Evolutionary conservation across 495 filamentous ascomycete species (phyloP).

Genomic region (Talaromyces stipitatus): DNA sequence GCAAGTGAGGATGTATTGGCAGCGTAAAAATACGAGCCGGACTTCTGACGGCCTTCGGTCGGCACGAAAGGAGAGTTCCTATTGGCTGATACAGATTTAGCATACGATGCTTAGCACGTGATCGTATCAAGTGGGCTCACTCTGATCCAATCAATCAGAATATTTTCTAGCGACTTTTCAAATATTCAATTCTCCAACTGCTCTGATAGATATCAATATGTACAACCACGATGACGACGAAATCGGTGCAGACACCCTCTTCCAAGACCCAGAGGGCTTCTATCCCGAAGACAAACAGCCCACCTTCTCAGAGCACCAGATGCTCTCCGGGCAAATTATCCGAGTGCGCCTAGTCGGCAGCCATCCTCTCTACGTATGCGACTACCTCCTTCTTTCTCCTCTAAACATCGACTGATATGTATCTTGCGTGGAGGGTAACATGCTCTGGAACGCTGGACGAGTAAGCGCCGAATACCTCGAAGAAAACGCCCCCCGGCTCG

Average conservation of each 20-base stretch:
- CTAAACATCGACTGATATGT: constrained; percentile 3
- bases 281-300: constrained; percentile 63
- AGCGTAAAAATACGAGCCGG: background rate
- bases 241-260: constrained; percentile 45
- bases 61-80: background rate
- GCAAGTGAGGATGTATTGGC: background rate
- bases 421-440: constrained; percentile 53
- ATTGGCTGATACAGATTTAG: too few species aligned
- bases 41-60: background rate
- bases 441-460: constrained; percentile 83
- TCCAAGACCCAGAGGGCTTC: constrained; percentile 72
- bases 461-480: constrained; percentile 73
- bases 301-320: constrained; percentile 59
- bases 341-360: constrained; percentile 78
- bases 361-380: constrained; percentile 76
- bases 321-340: constrained; percentile 57
- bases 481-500: constrained; percentile 43
- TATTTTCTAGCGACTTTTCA: background rate
- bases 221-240: background rate
- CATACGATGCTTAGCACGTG: background rate
- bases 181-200: too few species aligned
- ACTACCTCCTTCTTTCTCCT: constrained; percentile 8
- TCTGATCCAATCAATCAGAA: background rate
- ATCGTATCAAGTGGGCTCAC: background rate
- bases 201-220: background rate